Evolutionary conservation across 495 filamentous ascomycete genomes (phyloP), one percentile per base, ranked within the genome.

Genomic region (Amorphotheca resinae): DNA sequence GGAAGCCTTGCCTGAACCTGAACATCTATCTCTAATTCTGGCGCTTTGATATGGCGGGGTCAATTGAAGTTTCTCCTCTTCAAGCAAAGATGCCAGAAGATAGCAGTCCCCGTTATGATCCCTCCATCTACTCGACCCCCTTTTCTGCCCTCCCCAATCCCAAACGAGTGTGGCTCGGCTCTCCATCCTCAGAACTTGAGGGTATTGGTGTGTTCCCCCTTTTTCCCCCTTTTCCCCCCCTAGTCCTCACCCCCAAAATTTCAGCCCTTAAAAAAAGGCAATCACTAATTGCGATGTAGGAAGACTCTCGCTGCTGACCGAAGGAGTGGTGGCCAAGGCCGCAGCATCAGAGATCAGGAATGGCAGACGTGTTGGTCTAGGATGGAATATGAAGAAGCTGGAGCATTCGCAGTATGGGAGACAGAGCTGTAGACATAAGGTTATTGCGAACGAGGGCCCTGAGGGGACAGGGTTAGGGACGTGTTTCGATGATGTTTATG

Each of bases 291-390:
- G n/a, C 14, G 35, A 21, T 21, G 2, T 26, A 49, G 74, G 74
- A 15, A 61, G 73, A 36, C 49, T 79, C 8, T 77, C 76, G 36
- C 66, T 77, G 3, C 59, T 79, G 22, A 77, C 74, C 0, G 70
- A 73, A 0, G 57, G 60, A 4, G 58, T 73, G 12, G 70, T 77
- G 25, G 65, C 60, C 22, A 58, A 61, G 1, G 66, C 73, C 3
- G 63, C 66, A 9, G 59, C 53, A 11, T 46, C 53, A 2, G 70
- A 74, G 53, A 72, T 79, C 50, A 59, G 56, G 35, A 72, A 67
- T 4, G 75, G 74, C 1, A 64, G 72, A 38, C 67, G 74, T 11
- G 46, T 46, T 14, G 69, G 68, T 45, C 44, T 74, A 30, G 71
- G 70, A 34, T 74, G 69, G 68, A 59, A 68, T 26, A 51, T 74